phyloP scores from a whole-genome alignment of 108 stramenopile genomes.

The Cylindrotheca fusiformis region DNA sequence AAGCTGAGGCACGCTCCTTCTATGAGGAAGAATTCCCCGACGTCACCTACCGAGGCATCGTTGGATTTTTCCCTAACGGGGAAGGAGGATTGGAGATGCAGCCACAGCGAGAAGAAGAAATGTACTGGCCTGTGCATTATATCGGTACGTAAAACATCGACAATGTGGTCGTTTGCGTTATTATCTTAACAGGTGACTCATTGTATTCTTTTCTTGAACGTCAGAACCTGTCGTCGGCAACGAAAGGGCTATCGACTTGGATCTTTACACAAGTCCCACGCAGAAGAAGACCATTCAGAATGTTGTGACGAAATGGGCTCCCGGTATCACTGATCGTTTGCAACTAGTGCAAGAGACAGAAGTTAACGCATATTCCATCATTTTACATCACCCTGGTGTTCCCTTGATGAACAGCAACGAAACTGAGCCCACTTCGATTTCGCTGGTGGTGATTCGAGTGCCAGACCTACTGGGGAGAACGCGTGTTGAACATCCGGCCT shows the following conservation, averaged over 20 bases:
- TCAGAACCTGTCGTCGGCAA: conserved; percentile 28
- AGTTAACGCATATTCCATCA: conserved; percentile 5
- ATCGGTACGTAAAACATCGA: too few relatives aligned
- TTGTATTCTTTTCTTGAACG: too few relatives aligned
- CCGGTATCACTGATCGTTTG: conserved; percentile 2
- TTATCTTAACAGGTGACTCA: too few relatives aligned
- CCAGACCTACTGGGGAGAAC: too few relatives aligned
- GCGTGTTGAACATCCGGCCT: too few relatives aligned
- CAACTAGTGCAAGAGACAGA: conserved; percentile 6
- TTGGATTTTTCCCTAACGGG: conserved; percentile 11
- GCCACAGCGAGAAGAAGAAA: too few relatives aligned
- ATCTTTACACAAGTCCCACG: conserved; percentile 3
- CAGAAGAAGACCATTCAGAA: not conserved
- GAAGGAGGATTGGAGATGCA: too few relatives aligned
- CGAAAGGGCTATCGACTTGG: conserved; percentile 22
- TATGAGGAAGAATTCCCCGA: conserved; percentile 7
- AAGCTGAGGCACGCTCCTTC: conserved; percentile 14
- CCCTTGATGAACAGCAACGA: too few relatives aligned
- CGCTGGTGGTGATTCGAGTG: too few relatives aligned
- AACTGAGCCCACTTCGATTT: too few relatives aligned
- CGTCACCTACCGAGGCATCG: conserved; percentile 13
- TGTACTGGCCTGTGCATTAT: too few relatives aligned
- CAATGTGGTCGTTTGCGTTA: too few relatives aligned
- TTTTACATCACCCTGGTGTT: conserved; percentile 11
- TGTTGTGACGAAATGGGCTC: not conserved